These are phyloP conservation scores for Plasmodium inui DNA, from an alignment of 169 alveolate species.

Conservation along the genomic window DNA sequence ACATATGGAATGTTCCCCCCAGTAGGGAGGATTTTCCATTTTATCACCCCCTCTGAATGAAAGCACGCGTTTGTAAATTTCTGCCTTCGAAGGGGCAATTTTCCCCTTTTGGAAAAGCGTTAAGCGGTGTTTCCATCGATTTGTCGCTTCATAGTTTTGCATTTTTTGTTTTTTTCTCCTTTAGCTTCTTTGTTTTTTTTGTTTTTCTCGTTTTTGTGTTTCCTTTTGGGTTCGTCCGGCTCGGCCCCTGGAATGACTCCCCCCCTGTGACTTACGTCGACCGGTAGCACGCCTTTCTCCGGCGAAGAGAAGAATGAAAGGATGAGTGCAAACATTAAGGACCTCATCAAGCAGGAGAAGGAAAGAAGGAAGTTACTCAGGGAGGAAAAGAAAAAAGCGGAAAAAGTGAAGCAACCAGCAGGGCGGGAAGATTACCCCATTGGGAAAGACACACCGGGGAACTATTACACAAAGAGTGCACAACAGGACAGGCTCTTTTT, in stretches of 20 bases:
- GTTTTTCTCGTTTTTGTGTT: not conserved
- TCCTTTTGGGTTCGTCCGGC: not conserved
- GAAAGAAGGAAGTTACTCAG: slow-evolving; percentile 51
- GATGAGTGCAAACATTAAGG: slow-evolving; percentile 36
- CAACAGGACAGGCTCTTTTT: slow-evolving; percentile 12
- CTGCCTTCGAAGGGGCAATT: not conserved
- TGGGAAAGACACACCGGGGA: not conserved
- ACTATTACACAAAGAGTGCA: not conserved
- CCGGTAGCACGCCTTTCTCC: not conserved
- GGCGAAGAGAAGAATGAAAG: not conserved
- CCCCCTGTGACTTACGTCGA: not conserved
- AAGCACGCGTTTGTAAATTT: not conserved
- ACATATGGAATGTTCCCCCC: not conserved
- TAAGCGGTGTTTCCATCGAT: not conserved
- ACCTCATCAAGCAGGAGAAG: slow-evolving; percentile 46
- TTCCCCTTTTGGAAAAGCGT: not conserved
- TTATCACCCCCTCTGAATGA: not conserved
- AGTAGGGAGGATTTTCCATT: not conserved
- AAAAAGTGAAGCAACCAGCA: not conserved
- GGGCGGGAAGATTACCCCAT: not conserved
- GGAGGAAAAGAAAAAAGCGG: slow-evolving; percentile 34
- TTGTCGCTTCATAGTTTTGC: not conserved
- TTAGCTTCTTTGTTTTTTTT: not conserved
- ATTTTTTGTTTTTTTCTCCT: not conserved
- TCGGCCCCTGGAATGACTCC: not conserved